Percentiles rank a stretch among this genome's conserved stretches.
phyloP scores from a whole-genome alignment of 2,329 filamentous ascomycete genomes.

The Phaeosphaeriaceae sp. region DNA sequence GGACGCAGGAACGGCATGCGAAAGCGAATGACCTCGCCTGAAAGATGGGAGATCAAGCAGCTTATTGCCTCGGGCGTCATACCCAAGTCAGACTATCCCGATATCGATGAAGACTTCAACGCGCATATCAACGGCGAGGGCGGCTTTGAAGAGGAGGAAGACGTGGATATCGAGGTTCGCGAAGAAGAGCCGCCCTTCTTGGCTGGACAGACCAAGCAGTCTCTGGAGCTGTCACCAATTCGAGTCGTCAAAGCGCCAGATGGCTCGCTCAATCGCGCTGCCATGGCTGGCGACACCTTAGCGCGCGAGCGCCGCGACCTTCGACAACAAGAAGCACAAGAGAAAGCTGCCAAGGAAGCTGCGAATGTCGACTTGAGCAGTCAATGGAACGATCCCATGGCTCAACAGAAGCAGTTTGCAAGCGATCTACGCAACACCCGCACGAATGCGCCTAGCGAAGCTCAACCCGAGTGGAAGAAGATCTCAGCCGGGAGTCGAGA shows the following conservation, averaged over 20 bases:
- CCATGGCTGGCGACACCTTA: constrained; percentile 88
- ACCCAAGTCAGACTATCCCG: constrained; percentile 91
- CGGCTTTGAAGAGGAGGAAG: constrained; percentile 90
- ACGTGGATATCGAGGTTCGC: constrained; percentile 94
- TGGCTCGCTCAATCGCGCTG: constrained; percentile 95
- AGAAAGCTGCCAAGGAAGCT: constrained; percentile 75
- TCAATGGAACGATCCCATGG: constrained; percentile 98
- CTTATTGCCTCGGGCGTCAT: constrained; percentile 94
- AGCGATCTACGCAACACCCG: constrained; percentile 78
- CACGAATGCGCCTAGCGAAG: constrained; percentile 66
- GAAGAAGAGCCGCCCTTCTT: constrained; percentile 97
- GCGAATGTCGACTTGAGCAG: constrained; percentile 82
- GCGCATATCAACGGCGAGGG: constrained; percentile 85
- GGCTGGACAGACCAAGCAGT: constrained; percentile 95
- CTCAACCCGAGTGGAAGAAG: constrained; percentile 91
- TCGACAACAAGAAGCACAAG: constrained; percentile 86
- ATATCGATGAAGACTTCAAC: constrained; percentile 92
- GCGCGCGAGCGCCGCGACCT: constrained; percentile 91
- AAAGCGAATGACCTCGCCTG: constrained; percentile 95
- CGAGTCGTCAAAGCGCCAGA: constrained; percentile 96
- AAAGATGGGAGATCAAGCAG: constrained; percentile 97
- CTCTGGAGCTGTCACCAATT: constrained; percentile 92
- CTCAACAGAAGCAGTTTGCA: constrained; percentile 87
- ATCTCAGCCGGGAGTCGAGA: constrained; percentile 82
- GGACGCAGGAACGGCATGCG: constrained; percentile 63